Evolutionary conservation across 2,329 filamentous ascomycete species (phyloP), one percentile per base, ranked within the genome.

Genomic region (Aureobasidium sp.): DNA sequence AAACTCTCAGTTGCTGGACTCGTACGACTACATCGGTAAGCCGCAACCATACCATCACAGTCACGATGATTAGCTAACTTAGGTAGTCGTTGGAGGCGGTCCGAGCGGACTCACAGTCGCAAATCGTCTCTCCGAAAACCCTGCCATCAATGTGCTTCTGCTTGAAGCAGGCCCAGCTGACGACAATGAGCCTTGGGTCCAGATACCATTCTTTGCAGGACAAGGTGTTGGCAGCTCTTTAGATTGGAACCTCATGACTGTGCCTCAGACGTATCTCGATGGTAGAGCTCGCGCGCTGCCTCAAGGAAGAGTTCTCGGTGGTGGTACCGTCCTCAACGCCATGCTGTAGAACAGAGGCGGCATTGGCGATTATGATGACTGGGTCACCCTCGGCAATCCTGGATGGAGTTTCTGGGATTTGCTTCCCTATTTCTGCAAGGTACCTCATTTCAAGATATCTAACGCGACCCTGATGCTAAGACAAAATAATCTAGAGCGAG

Each of bases 381-480:
- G 84, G 84, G 79, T 78, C 50, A 70, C 74, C 34, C 70, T 87
- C 10, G 84, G 84, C 0, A 86, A 86, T 65, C 61, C 65, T 1
- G 84, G 82, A 2, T 87, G 84, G 84, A 75, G 77, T 1, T 86
- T 81, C 81, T 72, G 81, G 44, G 75, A 74, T 7, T 64, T 81
- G 27, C 66, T 72, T 16, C 70, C 69, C 10, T 75, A 74, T 65
- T 74, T 76, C 64, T 68, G 67, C 64, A 73, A 69, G 52, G 65
- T 76, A 70, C 21, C 67, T 66, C 13, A 11, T 27, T 7, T 44
- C 37, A 16, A 6, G 9, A 10, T n/a, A 7, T 9, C 21, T 16
- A 1, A n/a, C 8, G 1, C 32, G 3, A 10, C n/a, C 13, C 32
- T 3, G 34, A n/a, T 6, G 42, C 52, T 54, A n/a, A 52, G 9